Evolutionary conservation across 75 land plant species (phyloP).

Genomic region (Picea glauca): DNA sequence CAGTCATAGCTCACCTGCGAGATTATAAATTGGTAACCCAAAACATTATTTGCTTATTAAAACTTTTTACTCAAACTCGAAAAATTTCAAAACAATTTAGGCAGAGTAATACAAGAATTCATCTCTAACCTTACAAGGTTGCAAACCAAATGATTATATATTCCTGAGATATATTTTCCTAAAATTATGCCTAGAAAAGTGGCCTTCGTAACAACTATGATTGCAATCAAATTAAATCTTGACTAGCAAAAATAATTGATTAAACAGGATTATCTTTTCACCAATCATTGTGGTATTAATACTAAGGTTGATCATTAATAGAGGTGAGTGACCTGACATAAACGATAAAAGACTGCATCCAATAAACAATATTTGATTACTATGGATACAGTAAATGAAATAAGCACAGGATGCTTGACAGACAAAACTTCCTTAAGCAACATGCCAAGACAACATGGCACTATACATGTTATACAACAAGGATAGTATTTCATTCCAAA

Average conservation of each 20-base stretch:
- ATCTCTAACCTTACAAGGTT: neutral
- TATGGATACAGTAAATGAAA: too few relatives aligned
- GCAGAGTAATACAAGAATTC: neutral
- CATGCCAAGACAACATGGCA: too few relatives aligned
- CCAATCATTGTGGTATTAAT: neutral
- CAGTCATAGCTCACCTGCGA: constrained; percentile 92
- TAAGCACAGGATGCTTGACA: too few relatives aligned
- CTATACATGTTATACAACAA: too few relatives aligned
- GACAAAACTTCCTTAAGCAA: too few relatives aligned
- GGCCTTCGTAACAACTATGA: neutral
- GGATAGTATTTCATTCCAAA: too few relatives aligned
- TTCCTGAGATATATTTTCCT: neutral
- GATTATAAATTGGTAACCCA: neutral
- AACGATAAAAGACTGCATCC: neutral
- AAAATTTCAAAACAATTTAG: neutral
- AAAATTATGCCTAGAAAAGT: neutral
- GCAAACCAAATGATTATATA: neutral
- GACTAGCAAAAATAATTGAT: neutral
- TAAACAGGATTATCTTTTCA: neutral
- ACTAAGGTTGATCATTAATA: neutral
- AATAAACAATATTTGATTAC: too few relatives aligned
- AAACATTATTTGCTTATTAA: neutral
- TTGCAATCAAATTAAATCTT: neutral
- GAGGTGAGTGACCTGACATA: neutral
- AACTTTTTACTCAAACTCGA: neutral